Base-by-base conservation (phyloP, 352 stramenopile species). In the Thalassiosira mediterranea region DNA sequence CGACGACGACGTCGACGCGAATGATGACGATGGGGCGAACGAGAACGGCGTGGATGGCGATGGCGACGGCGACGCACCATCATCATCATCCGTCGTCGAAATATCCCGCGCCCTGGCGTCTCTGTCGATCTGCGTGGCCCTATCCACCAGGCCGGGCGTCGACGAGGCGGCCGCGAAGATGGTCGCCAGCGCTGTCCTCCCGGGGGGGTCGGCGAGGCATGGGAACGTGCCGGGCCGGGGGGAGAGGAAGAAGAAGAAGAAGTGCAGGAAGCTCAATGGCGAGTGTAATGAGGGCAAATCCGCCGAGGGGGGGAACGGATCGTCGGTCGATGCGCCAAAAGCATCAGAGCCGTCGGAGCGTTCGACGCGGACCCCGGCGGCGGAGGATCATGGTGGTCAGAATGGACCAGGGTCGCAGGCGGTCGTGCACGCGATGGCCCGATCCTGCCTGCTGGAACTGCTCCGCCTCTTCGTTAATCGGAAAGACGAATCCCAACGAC, bases 101-200 rank as follows among this genome's bases (percentile, higher is more conserved):
- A n/a, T n/a, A n/a, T n/a, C n/a, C n/a, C n/a, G n/a, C n/a, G n/a
- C n/a, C n/a, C n/a, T n/a, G n/a, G n/a, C n/a, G n/a, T n/a, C n/a
- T n/a, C n/a, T n/a, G n/a, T n/a, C n/a, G n/a, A n/a, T n/a, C n/a
- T n/a, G n/a, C n/a, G n/a, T n/a, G 3, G 7, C 19, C 5, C 0
- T 56, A 34, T 1, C 47, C 4, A 26, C n/a, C 1, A 4, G 34
- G 4, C 29, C 1, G 23, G 19, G 21, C 23, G 47, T 59, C 40
- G 25, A 34, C n/a, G 62, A 8, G 26, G 29, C 13, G 64, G 13
- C 40, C 11, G 61, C 63, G 29, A 80, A 80, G 69, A 74, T 74
- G 62, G 28, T 80, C 23, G 52, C 71, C 42, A 73, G 71, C 56
- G 71, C 71, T 53, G 21, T n/a, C 5, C 73, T 31, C 56, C 71